phyloP scores from a whole-genome alignment of 2,329 filamentous ascomycete genomes.

The Penicillium crustosum region DNA sequence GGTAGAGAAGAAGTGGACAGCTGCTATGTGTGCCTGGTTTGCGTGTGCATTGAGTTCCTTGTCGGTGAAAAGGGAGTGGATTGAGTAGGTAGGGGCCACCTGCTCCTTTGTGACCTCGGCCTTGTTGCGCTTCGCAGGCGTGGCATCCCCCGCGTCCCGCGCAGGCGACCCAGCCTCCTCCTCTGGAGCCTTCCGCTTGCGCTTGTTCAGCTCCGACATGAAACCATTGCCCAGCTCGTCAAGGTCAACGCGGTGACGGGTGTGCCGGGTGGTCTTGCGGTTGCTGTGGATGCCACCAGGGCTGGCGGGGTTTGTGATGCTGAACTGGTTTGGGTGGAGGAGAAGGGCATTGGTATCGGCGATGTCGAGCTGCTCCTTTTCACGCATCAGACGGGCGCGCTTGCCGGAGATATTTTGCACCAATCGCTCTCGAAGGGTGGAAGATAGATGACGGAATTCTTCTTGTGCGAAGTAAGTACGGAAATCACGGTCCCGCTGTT shows the following conservation, averaged over 20 bases:
- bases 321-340: conserved; percentile 65
- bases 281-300: conserved; percentile 61
- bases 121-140: conserved; percentile 54
- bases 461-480: conserved; percentile 62
- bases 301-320: conserved; percentile 63
- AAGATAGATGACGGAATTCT: conserved; percentile 60
- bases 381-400: conserved; percentile 57
- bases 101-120: conserved; percentile 56
- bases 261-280: conserved; percentile 64
- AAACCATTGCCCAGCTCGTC: conserved; percentile 54
- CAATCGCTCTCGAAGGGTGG: conserved; percentile 62
- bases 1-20: conserved; percentile 59
- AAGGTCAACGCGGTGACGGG: conserved; percentile 57
- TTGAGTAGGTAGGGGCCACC: conserved; percentile 59
- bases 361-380: conserved; percentile 67
- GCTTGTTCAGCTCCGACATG: conserved; percentile 51
- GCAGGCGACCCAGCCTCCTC: conserved; percentile 61
- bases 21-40: conserved; percentile 60
- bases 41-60: conserved; percentile 64
- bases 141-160: conserved; percentile 49
- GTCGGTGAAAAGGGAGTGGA: conserved; percentile 65
- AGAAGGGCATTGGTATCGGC: conserved; percentile 65
- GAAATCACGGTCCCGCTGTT: conserved; percentile 58
- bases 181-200: conserved; percentile 60
- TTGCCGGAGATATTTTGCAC: conserved; percentile 59